Base-by-base conservation (phyloP, 306 rosid species). In the Heteromeles arbutifolia region DNA sequence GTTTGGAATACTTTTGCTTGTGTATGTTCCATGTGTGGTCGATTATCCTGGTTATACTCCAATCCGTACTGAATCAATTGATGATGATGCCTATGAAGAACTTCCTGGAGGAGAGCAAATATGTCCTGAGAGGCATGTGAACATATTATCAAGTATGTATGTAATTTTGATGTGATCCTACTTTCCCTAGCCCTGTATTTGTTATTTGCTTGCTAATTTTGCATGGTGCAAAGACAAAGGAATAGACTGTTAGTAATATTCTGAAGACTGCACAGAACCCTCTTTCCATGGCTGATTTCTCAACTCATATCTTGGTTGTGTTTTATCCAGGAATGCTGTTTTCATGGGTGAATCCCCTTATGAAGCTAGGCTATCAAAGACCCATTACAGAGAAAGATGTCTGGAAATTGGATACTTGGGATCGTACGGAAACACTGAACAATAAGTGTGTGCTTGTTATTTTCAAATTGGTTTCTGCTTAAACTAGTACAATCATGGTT, bases 341-440 rank as follows among this genome's bases (percentile, higher is more conserved):
- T 86, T 59, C 92, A 39, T 94, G 98, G 98, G 86, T 94, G 90
- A 86, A 88, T 84, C 89, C 96, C 56, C 66, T 91, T 54, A 87
- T 94, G 98, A 80, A 78, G 82, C 85, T 91, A 48, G 98, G 93
- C 62, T 90, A 90, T 84, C 68, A 84, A 80, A 90, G 96, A 73
- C 98, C 98, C 21, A 72, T 94, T 65, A 91, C 91, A 9, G 97
- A 94, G 82, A 94, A 84, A 82, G 97, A 94, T 86, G 73, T 94
- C 68, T 94, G 98, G 98, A 91, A 90, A 86, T 82, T 94, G 74
- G 98, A 94, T 83, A 69, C 78, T 43, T 94, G 98, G 98, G 98
- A 94, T 32, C 84, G 82, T 80, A 90, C 96, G 58, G 98, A 94
- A 84, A 85, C 96, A 69, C 79, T 94, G 73, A 83, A 81, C 79